A percentile compares a stretch with the other conserved stretches of the same genome.
Conservation (phyloP, 2,329 filamentous ascomycete genomes). For the Monascus ruber region DNA sequence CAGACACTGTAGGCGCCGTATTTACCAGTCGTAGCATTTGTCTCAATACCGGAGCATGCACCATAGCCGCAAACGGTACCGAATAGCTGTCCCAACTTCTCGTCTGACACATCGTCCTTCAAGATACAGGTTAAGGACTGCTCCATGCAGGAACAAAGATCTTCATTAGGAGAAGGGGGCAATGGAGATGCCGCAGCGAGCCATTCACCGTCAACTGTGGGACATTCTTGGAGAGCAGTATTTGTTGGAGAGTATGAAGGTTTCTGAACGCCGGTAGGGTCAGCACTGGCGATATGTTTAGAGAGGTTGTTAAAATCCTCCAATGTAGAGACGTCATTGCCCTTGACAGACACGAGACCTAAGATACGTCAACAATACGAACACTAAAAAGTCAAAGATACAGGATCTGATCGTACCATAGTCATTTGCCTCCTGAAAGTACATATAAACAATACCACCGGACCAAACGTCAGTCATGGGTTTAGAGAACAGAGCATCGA, state of each 20-base stretch:
- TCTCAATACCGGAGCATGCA: slow-evolving; percentile 29
- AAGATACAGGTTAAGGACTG: slow-evolving; percentile 61
- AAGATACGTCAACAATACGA: slow-evolving; percentile 1
- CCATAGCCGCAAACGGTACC: slow-evolving; percentile 32
- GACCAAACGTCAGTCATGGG: slow-evolving; percentile 83
- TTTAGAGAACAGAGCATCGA: slow-evolving; percentile 63
- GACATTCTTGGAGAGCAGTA: slow-evolving; percentile 59
- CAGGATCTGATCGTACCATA: slow-evolving; percentile 48
- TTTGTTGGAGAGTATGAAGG: slow-evolving; percentile 63
- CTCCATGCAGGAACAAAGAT: slow-evolving; percentile 80
- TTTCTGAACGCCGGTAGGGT: slow-evolving; percentile 54
- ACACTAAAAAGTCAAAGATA: not conserved
- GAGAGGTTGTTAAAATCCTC: slow-evolving; percentile 65
- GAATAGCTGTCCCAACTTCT: slow-evolving; percentile 60
- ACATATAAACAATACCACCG: slow-evolving; percentile 98
- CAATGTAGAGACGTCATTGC: slow-evolving; percentile 52
- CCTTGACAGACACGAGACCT: slow-evolving; percentile 48
- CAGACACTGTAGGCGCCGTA: slow-evolving; percentile 42
- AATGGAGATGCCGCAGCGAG: slow-evolving; percentile 52
- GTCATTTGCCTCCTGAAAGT: slow-evolving; percentile 82
- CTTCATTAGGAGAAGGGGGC: slow-evolving; percentile 67
- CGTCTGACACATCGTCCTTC: slow-evolving; percentile 42
- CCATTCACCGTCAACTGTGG: slow-evolving; percentile 55
- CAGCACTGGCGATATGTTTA: slow-evolving; percentile 56
- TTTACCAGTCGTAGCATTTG: slow-evolving; percentile 27